phyloP scores from a whole-genome alignment of 768 basidiomycete species.

The Boletus eberwhitei region DNA sequence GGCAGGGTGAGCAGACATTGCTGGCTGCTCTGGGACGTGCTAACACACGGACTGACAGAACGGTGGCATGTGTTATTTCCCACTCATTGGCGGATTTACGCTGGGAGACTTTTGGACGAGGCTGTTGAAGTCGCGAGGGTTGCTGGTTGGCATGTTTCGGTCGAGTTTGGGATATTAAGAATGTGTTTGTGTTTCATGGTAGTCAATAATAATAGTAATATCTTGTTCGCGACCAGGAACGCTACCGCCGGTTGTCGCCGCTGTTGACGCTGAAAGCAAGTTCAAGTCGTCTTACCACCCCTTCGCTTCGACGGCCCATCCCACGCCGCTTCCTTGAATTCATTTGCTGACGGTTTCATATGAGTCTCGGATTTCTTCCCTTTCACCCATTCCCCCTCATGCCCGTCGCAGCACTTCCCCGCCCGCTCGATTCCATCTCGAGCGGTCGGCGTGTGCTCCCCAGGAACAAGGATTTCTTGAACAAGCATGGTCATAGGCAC shows the following conservation, averaged over 20 bases:
- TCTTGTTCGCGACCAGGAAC: conserved; percentile 6
- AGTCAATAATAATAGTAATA: background rate
- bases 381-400: conserved; percentile 22
- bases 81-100: conserved; percentile 42
- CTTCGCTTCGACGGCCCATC: conserved; percentile 1
- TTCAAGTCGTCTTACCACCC: conserved; percentile 10
- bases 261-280: background rate
- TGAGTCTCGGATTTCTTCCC: conserved; percentile 12
- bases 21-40: background rate
- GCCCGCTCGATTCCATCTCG: conserved; percentile 18
- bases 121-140: conserved; percentile 38
- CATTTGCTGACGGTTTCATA: background rate
- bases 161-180: conserved; percentile 27
- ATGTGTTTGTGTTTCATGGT: conserved; percentile 15
- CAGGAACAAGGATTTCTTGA: conserved; percentile 53
- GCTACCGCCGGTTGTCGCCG: background rate
- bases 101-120: conserved; percentile 43
- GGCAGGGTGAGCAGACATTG: conserved; percentile 43
- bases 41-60: conserved; percentile 27
- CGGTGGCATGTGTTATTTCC: conserved; percentile 39
- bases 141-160: conserved; percentile 28
- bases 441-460: conserved; percentile 32
- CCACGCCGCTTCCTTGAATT: conserved; percentile 3
- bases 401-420: conserved; percentile 17
- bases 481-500: conserved; percentile 60